These are phyloP conservation scores for Platanthera zijinensis DNA, from an alignment of 106 monocot genomes.

Conservation along the genomic window DNA sequence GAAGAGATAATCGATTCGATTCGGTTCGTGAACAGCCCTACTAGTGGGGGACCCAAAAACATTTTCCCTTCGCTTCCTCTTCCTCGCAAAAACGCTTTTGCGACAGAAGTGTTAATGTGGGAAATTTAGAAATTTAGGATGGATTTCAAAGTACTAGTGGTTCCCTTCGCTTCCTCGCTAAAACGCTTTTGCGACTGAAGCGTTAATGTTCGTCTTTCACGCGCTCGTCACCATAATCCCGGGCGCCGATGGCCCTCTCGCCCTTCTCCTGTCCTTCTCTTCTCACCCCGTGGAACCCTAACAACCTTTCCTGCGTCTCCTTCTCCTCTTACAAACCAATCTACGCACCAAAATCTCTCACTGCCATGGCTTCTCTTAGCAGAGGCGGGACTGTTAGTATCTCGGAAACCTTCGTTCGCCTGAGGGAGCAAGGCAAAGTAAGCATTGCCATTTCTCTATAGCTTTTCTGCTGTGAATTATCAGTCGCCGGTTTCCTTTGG, in stretches of 20 bases:
- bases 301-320: neutral
- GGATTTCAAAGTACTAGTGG: too few relatives aligned
- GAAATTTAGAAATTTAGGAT: too few relatives aligned
- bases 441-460: neutral
- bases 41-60: too few relatives aligned
- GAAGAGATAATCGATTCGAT: too few relatives aligned
- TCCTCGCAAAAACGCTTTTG: too few relatives aligned
- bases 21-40: too few relatives aligned
- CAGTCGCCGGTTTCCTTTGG: neutral
- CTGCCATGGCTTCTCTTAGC: conserved; percentile 17
- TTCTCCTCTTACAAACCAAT: neutral
- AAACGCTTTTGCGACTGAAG: too few relatives aligned
- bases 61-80: too few relatives aligned
- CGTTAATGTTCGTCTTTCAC: neutral
- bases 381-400: conserved; percentile 9
- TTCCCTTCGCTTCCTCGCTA: too few relatives aligned
- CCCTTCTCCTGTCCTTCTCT: neutral
- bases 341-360: conserved; percentile 5
- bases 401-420: conserved; percentile 16
- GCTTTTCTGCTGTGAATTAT: neutral
- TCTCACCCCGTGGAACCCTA: neutral
- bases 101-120: too few relatives aligned
- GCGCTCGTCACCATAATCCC: neutral
- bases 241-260: conserved; percentile 5
- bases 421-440: conserved; percentile 27